Evolutionary conservation across 768 basidiomycete species (phyloP).

Genomic region (Amanita inopinata): DNA sequence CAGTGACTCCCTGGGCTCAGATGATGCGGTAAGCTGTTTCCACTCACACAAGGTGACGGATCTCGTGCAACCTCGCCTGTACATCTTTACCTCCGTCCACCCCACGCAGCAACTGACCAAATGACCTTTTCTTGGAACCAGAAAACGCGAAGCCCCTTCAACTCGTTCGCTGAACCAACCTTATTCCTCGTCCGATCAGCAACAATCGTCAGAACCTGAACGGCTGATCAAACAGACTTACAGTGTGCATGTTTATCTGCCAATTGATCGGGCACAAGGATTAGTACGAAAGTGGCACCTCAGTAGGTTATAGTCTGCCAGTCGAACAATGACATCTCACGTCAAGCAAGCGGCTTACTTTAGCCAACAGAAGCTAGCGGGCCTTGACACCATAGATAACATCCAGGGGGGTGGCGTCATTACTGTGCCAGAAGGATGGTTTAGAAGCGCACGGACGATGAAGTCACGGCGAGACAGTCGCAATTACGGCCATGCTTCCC

Average conservation of each 20-base stretch:
- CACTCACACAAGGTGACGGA: too few species aligned
- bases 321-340: constrained; percentile 9
- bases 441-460: constrained; percentile 65
- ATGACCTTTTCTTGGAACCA: too few species aligned
- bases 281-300: constrained; percentile 74
- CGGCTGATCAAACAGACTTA: constrained; percentile 79
- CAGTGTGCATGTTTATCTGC: constrained; percentile 64
- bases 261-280: constrained; percentile 39
- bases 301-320: constrained; percentile 36
- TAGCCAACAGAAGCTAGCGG: constrained; percentile 66
- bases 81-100: too few species aligned
- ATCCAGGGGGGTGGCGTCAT: constrained; percentile 59
- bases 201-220: constrained; percentile 40
- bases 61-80: not conserved
- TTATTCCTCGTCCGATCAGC: constrained; percentile 23
- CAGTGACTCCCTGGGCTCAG: constrained; percentile 67
- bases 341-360: constrained; percentile 64
- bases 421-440: constrained; percentile 66
- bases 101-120: too few species aligned
- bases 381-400: constrained; percentile 61
- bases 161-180: constrained; percentile 21
- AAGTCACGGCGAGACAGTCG: constrained; percentile 48
- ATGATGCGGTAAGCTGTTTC: constrained; percentile 59
- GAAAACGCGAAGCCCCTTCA: too few species aligned
- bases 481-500: constrained; percentile 24